Percentiles rank a stretch among this genome's conserved stretches.
These are phyloP conservation scores for Claviceps cyperi DNA, from an alignment of 2,329 filamentous ascomycete species.

Conservation along the genomic window DNA sequence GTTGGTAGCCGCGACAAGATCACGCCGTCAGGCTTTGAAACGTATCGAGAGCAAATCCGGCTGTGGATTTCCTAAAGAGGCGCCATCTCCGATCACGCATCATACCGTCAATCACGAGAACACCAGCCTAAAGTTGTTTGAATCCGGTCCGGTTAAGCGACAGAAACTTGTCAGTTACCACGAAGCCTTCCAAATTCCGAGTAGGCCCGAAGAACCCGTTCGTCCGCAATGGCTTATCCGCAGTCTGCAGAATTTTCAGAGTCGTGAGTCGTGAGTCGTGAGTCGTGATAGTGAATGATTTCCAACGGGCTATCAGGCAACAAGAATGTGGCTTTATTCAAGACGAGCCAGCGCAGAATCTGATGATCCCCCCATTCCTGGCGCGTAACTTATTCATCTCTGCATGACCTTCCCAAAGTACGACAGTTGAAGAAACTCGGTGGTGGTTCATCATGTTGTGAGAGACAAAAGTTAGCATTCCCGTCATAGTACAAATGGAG, in stretches of 20 bases:
- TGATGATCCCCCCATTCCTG: too few relatives aligned
- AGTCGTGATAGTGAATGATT: too few relatives aligned
- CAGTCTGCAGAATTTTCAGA: background rate
- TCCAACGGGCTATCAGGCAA: too few relatives aligned
- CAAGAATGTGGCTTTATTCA: too few relatives aligned
- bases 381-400: too few relatives aligned
- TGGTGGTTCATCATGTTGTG: background rate
- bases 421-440: too few relatives aligned
- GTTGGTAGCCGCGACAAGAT: too few relatives aligned
- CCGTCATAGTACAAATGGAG: background rate
- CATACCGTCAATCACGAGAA: background rate
- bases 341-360: too few relatives aligned
- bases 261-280: too few relatives aligned
- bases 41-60: constrained; percentile 1
- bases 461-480: too few relatives aligned
- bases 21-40: background rate
- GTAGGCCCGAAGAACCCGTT: background rate
- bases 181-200: background rate
- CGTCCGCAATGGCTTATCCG: background rate
- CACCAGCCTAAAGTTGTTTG: background rate
- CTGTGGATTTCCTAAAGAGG: constrained; percentile 9
- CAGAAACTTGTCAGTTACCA: background rate
- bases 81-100: constrained; percentile 8
- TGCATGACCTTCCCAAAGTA: too few relatives aligned
- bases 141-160: background rate